These are phyloP conservation scores for Hypsizygus ulmarius DNA, from an alignment of 1,284 basidiomycete genomes.

Conservation along the genomic window DNA sequence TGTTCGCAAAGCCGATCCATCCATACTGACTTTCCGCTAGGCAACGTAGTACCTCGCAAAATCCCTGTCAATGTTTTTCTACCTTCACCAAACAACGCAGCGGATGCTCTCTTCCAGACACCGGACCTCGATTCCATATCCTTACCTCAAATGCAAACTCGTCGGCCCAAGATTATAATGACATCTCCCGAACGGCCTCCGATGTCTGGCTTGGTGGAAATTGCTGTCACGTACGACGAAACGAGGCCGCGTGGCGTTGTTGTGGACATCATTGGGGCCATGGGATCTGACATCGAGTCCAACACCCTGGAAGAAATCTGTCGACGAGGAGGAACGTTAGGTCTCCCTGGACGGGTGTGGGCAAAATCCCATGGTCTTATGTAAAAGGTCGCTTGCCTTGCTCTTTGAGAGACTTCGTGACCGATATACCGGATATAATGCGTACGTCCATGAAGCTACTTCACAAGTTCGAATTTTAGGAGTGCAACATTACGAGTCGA, in stretches of 20 bases:
- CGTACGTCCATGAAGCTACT: too few species aligned
- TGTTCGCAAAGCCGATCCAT: neutral
- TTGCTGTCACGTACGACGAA: constrained; percentile 52
- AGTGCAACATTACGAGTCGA: too few species aligned
- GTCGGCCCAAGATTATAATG: constrained; percentile 45
- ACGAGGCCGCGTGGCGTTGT: constrained; percentile 47
- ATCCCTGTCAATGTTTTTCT: constrained; percentile 63
- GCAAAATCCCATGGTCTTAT: constrained; percentile 27
- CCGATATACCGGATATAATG: too few species aligned
- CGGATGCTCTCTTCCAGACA: constrained; percentile 44
- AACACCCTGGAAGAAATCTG: constrained; percentile 50
- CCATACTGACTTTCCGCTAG: constrained; percentile 31
- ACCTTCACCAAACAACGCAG: constrained; percentile 32
- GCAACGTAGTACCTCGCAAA: constrained; percentile 48
- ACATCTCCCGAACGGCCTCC: constrained; percentile 58
- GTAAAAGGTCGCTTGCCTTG: too few species aligned
- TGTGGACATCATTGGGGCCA: constrained; percentile 54
- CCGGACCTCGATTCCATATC: constrained; percentile 35
- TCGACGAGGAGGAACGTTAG: constrained; percentile 48
- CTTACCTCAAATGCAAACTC: constrained; percentile 28
- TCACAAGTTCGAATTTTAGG: too few species aligned
- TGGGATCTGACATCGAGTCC: constrained; percentile 50
- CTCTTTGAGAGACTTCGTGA: too few species aligned
- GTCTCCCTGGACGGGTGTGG: constrained; percentile 48
- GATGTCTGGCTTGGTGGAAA: constrained; percentile 57